Conservation (phyloP, 2,329 filamentous ascomycete species). For the Cercospora beticola region DNA sequence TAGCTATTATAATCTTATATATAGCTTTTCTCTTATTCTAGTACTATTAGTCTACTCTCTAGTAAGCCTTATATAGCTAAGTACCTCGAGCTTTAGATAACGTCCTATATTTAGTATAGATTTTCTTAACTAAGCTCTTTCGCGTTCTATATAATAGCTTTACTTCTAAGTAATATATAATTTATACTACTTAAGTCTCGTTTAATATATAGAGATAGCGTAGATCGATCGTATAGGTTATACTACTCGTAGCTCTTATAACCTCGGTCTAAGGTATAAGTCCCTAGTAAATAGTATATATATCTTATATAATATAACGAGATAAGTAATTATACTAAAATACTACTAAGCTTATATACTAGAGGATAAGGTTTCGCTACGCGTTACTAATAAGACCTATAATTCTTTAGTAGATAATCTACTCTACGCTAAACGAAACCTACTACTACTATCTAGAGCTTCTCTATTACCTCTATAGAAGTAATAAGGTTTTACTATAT, state of each 20-base stretch:
- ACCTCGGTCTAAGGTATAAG: background rate
- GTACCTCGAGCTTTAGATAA: background rate
- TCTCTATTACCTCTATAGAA: constrained; percentile 14
- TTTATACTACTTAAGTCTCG: constrained; percentile 4
- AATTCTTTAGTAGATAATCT: background rate
- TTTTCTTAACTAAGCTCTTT: background rate
- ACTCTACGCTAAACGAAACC: constrained; percentile 1
- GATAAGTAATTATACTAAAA: background rate
- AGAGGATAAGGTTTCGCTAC: background rate
- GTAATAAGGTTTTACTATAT: background rate
- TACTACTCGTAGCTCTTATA: constrained; percentile 6
- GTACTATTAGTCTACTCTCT: too few species aligned
- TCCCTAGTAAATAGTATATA: background rate
- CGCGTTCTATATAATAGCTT: background rate
- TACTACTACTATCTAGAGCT: constrained; percentile 24
- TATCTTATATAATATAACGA: background rate
- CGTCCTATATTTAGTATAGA: background rate
- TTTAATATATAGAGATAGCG: too few species aligned
- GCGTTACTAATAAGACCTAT: constrained; percentile 1
- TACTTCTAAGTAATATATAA: background rate
- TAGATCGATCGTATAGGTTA: too few species aligned
- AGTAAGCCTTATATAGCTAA: too few species aligned
- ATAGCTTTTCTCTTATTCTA: too few species aligned
- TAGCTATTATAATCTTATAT: too few species aligned
- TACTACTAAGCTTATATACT: constrained; percentile 2